Base-by-base conservation (phyloP, 768 basidiomycete species). In the Coprinopsis marcescibilis region DNA sequence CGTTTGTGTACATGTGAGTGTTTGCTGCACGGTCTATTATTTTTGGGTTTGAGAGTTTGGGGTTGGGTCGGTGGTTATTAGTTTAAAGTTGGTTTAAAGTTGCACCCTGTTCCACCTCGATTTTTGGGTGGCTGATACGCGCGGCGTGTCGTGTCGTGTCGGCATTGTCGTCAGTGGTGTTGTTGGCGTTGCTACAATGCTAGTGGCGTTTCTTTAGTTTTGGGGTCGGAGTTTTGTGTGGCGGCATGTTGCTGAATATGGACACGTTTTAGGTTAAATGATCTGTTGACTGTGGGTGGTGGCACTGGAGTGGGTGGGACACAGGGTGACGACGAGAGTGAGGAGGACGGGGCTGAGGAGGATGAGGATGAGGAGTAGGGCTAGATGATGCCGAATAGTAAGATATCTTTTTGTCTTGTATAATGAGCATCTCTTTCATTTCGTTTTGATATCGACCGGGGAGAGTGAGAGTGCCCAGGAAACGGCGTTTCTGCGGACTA, bases 1-100 rank as follows among this genome's bases (percentile, higher is more conserved):
- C 91, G 0, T 82, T 96, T 47, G 85, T 93, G 2, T 86, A 88
- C 57, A 83, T 81, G 88, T 85, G 49, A 52, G 77, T 61, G 1
- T 5, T 29, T 21, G 4, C 46, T 32, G 26, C n/a, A 12, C 30
- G 26, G 25, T 23, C 15, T 27, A 13, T 24, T n/a, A 21, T 45
- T 11, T 45, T 20, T 23, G 6, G 3, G 11, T 34, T 33, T 20
- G n/a, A n/a, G n/a, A n/a, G n/a, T n/a, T n/a, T n/a, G n/a, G n/a
- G n/a, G n/a, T n/a, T n/a, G n/a, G n/a, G n/a, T n/a, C n/a, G n/a
- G n/a, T n/a, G n/a, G n/a, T n/a, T n/a, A n/a, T n/a, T n/a, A n/a
- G n/a, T n/a, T n/a, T n/a, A n/a, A n/a, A n/a, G n/a, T n/a, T 15
- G 13, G 5, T 32, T 37, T 21, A 15, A 25, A 11, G 27, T 15